Percentiles rank a stretch among this genome's conserved stretches.
These are phyloP conservation scores for Cyclotella distinguenda DNA, from an alignment of 108 stramenopile genomes.

Conservation along the genomic window DNA sequence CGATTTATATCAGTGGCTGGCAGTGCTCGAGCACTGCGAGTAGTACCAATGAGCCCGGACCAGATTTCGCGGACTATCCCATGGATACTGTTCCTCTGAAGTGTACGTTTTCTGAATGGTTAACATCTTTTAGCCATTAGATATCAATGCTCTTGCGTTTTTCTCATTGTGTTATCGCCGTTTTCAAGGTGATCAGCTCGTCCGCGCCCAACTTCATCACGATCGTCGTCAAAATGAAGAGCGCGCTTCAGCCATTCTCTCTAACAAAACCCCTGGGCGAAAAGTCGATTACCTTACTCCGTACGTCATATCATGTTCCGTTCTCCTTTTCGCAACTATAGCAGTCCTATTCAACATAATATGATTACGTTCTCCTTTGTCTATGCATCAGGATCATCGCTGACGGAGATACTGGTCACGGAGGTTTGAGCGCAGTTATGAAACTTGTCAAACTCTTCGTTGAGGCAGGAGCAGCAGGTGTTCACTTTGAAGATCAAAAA, in stretches of 20 bases:
- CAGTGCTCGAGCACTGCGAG: slow-evolving; percentile 91
- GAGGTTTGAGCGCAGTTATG: slow-evolving; percentile 93
- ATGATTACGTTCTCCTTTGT: no score
- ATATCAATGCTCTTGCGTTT: neutral
- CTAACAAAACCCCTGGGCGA: slow-evolving; percentile 58
- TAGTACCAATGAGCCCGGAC: slow-evolving; percentile 94
- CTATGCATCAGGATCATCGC: no score
- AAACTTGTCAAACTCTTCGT: slow-evolving; percentile 93
- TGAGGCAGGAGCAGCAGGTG: slow-evolving; percentile 92
- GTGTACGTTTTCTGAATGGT: slow-evolving; percentile 24
- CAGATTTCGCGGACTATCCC: slow-evolving; percentile 91
- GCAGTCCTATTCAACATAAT: no score
- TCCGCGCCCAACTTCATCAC: slow-evolving; percentile 91
- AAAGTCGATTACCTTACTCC: slow-evolving; percentile 92
- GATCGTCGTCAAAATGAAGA: slow-evolving; percentile 92
- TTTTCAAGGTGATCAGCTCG: slow-evolving; percentile 85
- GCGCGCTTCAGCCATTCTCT: slow-evolving; percentile 59
- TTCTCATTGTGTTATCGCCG: neutral
- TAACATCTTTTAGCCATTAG: neutral
- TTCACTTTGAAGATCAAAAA: slow-evolving; percentile 86
- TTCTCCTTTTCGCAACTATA: no score
- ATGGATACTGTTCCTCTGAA: slow-evolving; percentile 91
- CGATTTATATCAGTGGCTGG: slow-evolving; percentile 94
- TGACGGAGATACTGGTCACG: slow-evolving; percentile 94
- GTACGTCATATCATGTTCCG: no score